Base-by-base conservation (phyloP, 73 alveolate species). In the Diophrys appendiculata region DNA sequence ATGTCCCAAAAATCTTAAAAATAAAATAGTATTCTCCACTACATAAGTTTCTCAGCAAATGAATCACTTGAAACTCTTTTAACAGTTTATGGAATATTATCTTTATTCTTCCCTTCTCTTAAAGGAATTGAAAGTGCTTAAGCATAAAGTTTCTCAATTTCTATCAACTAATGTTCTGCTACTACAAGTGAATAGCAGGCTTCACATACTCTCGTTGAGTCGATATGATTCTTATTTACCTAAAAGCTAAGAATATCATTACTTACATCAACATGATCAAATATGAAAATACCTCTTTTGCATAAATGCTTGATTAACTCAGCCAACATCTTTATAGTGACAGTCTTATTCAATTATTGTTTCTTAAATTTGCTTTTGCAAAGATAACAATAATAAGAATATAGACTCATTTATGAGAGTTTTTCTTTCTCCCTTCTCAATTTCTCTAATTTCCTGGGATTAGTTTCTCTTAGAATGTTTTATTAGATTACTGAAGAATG, bases 101-200 rank as follows among this genome's bases (percentile, higher is more conserved):
- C 91, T 55, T 72, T 81, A 89, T 91, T n/a, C n/a, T n/a, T n/a
- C n/a, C n/a, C n/a, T n/a, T n/a, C 52, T 33, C 60, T 25, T 72
- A 65, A 23, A 35, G 98, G 98, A 11, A 96, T 96, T 71, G 87
- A 88, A 67, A 91, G 88, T 53, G 95, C 90, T 2, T 78, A 84
- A 29, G 99, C 99, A 35, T 92, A 88, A 28, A 93, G 88, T 77
- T 90, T 88, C 84, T 96, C 98, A 72, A 93, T 95, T 86, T 96
- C 98, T 72, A 96, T 94, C 53, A 96, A 81, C 78, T 96, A 98
- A 68, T 92, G 97, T 80, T 96, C 99, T 53, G 98, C 95, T 28
- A 96, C 97, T 25, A 96, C 95, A 28, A 96, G 90, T 82, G 85
- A 86, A 77, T 96, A 95, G 75, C 99, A 96, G 52, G 91, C 78